Percentiles rank a stretch among this genome's conserved stretches.
Evolutionary conservation across 176 grass and related monocot genomes (phyloP).

Genomic region (Hsuehochloa calcarea): DNA sequence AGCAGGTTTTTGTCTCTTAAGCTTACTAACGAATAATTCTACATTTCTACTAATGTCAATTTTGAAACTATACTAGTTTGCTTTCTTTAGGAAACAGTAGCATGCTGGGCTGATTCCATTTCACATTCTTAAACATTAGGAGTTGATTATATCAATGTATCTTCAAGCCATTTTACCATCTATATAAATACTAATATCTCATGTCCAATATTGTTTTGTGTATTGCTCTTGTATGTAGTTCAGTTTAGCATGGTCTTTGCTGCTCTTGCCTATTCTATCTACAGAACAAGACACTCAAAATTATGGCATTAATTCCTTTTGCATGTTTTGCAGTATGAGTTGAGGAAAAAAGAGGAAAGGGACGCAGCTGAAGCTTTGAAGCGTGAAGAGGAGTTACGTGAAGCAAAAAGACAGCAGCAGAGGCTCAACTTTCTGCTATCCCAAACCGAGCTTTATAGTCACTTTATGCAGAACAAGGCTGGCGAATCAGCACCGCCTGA

Average conservation of each 20-base stretch:
- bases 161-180: not conserved
- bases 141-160: constrained; percentile 9
- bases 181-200: not conserved
- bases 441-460: constrained; percentile 97
- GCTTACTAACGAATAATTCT: not conserved
- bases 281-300: not conserved
- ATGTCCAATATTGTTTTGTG: not conserved
- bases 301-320: constrained; percentile 14
- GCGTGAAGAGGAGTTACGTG: constrained; percentile 85
- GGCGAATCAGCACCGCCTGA: constrained; percentile 52
- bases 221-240: not conserved
- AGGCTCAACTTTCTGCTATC: constrained; percentile 96
- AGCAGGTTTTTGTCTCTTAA: constrained; percentile 63
- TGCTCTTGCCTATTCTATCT: not conserved
- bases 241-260: constrained; percentile 2
- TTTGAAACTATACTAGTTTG: not conserved
- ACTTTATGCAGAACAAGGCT: constrained; percentile 98
- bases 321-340: constrained; percentile 61
- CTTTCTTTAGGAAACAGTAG: not conserved
- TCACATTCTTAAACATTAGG: not conserved
- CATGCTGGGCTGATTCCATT: not conserved
- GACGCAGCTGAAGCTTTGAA: constrained; percentile 97
- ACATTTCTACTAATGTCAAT: not conserved
- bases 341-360: constrained; percentile 97
- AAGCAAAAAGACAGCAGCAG: constrained; percentile 98